Conservation (phyloP, 2,329 filamentous ascomycete genomes). For the Dichotomopilus funicola region DNA sequence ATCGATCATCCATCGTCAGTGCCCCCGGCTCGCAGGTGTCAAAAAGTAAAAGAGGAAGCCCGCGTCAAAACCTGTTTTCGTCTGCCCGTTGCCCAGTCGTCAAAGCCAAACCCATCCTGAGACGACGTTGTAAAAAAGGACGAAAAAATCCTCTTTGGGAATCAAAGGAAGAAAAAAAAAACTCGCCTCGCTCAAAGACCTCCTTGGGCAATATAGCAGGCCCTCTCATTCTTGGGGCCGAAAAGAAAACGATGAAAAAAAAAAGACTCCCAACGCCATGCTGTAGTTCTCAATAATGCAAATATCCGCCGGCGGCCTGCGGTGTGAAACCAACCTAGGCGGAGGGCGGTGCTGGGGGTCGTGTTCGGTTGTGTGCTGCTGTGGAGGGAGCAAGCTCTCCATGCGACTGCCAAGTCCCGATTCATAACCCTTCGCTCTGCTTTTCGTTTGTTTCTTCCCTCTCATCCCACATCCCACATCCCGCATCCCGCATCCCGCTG, state of each 20-base stretch:
- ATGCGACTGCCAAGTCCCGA: not conserved
- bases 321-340: not conserved
- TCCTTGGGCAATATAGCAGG: not conserved
- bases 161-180: conserved; percentile 6
- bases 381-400: not conserved
- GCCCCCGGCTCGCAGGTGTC: not conserved
- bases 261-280: conserved; percentile 33
- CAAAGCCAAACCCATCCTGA: not conserved
- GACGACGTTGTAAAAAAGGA: not conserved
- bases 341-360: not conserved
- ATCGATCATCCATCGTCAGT: not conserved
- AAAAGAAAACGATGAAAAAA: conserved; percentile 2
- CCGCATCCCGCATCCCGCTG: not conserved
- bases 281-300: conserved; percentile 30
- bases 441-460: not conserved
- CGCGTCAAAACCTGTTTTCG: conserved; percentile 4
- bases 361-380: not conserved
- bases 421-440: not conserved
- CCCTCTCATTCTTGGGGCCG: conserved; percentile 23
- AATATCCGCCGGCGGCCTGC: conserved; percentile 11
- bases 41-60: no score
- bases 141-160: not conserved
- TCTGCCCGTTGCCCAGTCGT: conserved; percentile 3
- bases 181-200: not conserved
- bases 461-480: not conserved